A percentile compares a stretch with the other conserved stretches of the same genome.
These are phyloP conservation scores for Populus ilicifolia DNA, from an alignment of 345 rosid species.

Conservation along the genomic window DNA sequence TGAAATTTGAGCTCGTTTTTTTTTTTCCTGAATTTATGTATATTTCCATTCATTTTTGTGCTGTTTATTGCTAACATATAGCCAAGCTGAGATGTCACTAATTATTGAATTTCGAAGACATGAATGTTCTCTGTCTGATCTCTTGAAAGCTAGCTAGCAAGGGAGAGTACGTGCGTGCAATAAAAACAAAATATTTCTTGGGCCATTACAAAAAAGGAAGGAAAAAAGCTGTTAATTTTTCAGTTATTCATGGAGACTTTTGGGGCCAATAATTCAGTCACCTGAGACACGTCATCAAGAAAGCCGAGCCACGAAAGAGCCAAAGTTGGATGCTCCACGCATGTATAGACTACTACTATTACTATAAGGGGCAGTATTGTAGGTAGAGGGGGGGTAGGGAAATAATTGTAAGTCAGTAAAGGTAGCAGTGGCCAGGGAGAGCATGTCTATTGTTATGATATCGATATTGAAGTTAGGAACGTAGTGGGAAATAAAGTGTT, in stretches of 20 bases:
- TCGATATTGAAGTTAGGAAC: slow-evolving; percentile 37
- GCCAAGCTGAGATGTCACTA: not conserved
- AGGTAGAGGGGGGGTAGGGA: not conserved
- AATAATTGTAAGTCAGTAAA: slow-evolving; percentile 25
- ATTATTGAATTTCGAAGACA: not conserved
- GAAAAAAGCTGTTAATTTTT: slow-evolving; percentile 21
- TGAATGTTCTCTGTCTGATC: not conserved
- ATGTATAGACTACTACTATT: not conserved
- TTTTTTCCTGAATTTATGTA: too few relatives aligned
- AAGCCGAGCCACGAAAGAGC: slow-evolving; percentile 39
- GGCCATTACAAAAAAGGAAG: slow-evolving; percentile 23
- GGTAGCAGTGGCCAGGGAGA: slow-evolving; percentile 21
- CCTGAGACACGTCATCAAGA: slow-evolving; percentile 35
- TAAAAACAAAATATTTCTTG: slow-evolving; percentile 18
- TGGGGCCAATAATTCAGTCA: slow-evolving; percentile 40
- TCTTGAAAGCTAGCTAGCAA: not conserved
- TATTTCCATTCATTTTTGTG: not conserved
- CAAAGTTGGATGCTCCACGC: slow-evolving; percentile 33
- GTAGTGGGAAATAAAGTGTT: slow-evolving; percentile 3
- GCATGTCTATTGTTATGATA: slow-evolving; percentile 18
- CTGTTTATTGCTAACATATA: not conserved
- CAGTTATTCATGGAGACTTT: slow-evolving; percentile 40
- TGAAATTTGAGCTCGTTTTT: not conserved
- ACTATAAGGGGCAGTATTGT: not conserved
- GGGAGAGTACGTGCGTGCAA: not conserved